Conservation (phyloP, 2,329 filamentous ascomycete genomes). For the Pseudocercospora fijiensis region DNA sequence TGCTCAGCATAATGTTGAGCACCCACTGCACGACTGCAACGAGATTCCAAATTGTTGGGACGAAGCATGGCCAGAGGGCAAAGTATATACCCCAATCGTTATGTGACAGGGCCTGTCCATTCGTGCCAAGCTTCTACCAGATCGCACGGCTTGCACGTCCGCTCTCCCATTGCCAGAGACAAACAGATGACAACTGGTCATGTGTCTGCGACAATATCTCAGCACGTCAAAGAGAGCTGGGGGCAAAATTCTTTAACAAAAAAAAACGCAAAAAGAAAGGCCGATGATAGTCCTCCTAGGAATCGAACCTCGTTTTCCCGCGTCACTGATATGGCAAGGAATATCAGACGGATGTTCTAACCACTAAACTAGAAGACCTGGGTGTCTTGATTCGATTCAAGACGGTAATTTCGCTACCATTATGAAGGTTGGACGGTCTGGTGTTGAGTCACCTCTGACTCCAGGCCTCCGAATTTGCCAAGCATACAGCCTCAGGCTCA, state of each 20-base stretch:
- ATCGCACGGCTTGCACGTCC: neutral
- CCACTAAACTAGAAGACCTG: neutral
- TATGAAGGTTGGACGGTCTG: neutral
- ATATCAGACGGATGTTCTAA: slow-evolving; percentile 6
- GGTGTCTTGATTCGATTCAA: neutral
- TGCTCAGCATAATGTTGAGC: slow-evolving; percentile 2
- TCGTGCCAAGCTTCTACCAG: neutral
- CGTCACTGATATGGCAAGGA: neutral
- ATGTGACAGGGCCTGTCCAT: neutral
- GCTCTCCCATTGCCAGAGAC: neutral
- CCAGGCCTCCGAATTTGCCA: neutral
- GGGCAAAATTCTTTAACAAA: neutral
- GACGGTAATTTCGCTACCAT: neutral
- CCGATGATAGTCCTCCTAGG: neutral
- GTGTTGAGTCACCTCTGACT: neutral
- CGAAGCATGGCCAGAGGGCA: neutral
- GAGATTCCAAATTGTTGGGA: neutral
- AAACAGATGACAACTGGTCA: neutral
- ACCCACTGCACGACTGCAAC: neutral
- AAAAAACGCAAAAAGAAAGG: neutral
- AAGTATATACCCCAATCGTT: neutral
- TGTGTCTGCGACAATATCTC: no score
- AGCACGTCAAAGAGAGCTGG: neutral
- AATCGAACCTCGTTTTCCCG: neutral
- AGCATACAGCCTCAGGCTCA: neutral